These are phyloP conservation scores for Candida neerlandica DNA, from an alignment of 1,139 yeast species.

Conservation along the genomic window DNA sequence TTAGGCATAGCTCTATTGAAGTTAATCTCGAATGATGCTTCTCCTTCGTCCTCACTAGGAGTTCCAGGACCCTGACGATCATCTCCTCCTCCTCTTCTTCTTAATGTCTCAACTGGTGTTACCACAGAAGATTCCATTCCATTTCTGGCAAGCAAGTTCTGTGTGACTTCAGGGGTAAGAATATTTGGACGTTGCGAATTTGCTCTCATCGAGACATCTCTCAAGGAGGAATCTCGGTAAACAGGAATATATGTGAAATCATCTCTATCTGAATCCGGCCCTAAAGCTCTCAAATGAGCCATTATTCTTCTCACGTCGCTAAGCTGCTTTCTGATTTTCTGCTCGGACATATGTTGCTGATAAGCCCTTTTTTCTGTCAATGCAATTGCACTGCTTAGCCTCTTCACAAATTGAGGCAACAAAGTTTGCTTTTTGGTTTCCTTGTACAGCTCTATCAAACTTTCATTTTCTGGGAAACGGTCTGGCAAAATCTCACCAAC, in stretches of 20 bases:
- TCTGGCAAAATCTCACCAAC: conserved; percentile 38
- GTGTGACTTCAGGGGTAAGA: conserved; percentile 43
- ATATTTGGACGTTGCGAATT: conserved; percentile 40
- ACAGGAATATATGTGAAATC: conserved; percentile 33
- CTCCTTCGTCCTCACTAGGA: background rate
- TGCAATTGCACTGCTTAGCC: conserved; percentile 37
- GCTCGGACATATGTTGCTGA: conserved; percentile 35
- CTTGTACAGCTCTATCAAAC: conserved; percentile 23
- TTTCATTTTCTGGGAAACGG: conserved; percentile 22
- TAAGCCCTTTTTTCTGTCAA: conserved; percentile 44
- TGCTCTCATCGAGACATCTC: conserved; percentile 34
- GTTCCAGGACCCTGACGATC: background rate
- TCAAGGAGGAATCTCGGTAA: conserved; percentile 28
- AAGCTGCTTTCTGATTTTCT: conserved; percentile 26
- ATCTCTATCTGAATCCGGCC: conserved; percentile 29
- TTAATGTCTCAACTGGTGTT: conserved; percentile 17
- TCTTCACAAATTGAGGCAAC: conserved; percentile 45
- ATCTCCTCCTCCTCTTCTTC: conserved; percentile 11
- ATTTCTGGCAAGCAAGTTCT: conserved; percentile 35
- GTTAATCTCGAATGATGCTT: background rate
- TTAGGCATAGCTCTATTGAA: background rate
- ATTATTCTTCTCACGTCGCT: conserved; percentile 32
- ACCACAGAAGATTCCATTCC: conserved; percentile 29
- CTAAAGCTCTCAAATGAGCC: conserved; percentile 27
- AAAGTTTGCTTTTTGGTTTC: conserved; percentile 25